Base-by-base conservation (phyloP, 495 filamentous ascomycete genomes). In the Daldinia grandis region DNA sequence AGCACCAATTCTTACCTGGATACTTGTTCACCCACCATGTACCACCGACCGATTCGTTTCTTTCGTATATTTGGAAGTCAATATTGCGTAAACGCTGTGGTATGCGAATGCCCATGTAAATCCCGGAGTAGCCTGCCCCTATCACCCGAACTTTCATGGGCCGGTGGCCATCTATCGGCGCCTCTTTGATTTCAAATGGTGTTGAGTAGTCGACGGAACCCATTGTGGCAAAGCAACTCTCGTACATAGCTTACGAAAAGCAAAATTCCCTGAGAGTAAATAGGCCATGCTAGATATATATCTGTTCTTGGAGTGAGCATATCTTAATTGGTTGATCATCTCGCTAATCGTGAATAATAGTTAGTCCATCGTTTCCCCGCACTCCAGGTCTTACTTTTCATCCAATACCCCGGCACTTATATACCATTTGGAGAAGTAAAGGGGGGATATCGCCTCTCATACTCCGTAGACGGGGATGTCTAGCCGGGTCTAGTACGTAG, bases 101-200 rank as follows among this genome's bases (percentile, higher is more conserved):
- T 62, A 84, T 81, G 33, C 81, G 78, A 44, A 72, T 66, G 30
- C 65, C 66, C 12, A 78, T 51, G 64, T 78, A 78, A 25, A 87
- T 86, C 1, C 84, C 84, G 2, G 82, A 84, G 58, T 78, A 84
- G 7, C 84, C 84, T 33, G 83, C 83, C 6, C 84, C 84, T 42
- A 86, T 78, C 1, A 84, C 78, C 8, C 82, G 69, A 17, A 85
- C 83, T 58, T 80, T 82, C 24, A 86, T 66, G 5, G 80, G 82
- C 24, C 83, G 72, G 1, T 79, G 66, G 42, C 82, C 80, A 62
- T 86, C 84, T n/a, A 86, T 63, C 12, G 79, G 76, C 4, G 62
- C 73, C 25, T 82, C 75, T 56, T 82, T 84, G 47, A 84, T 66
- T 4, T 71, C 68, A 33, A 83, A 80, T 2, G 59, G 56, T 3